Evolutionary conservation across 2,329 filamentous ascomycete genomes (phyloP), one percentile per base, ranked within the genome.

Genomic region (Nothophaeocryptopus gaeumannii): DNA sequence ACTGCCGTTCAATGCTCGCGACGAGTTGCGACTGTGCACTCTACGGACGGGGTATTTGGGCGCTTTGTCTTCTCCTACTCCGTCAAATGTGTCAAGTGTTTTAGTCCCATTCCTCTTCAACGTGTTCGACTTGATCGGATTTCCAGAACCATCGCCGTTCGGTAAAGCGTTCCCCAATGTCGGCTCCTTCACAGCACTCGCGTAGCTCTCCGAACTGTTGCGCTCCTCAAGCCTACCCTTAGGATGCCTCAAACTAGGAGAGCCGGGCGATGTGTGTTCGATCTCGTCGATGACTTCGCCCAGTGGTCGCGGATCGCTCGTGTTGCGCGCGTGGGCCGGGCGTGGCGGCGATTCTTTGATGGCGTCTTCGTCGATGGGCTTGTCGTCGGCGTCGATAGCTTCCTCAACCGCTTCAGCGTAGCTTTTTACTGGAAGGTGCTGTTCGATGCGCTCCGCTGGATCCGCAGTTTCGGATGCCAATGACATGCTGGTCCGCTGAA

Each of bases 371-470:
- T 60, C 52, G 38, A 58, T 40, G 5, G 56, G 50, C 7, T 49
- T 41, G 16, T 55, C 48, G n/a, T 53, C 46, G 11, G 52, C 41
- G 39, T 53, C 45, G 14, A 54, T 33, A 45, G 53, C 65, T 65
- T 56, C 51, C 37, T 63, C 54, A 14, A 68, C 67, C 30, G 72
- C 72, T 53, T 71, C 72, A 31, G 69, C 70, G 58, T 72, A 75
- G 40, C 70, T 71, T 58, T 74, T 76, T 52, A 69, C 70, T 13
- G 69, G 59, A 31, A 74, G 66, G 32, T 68, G 51, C 13, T 70
- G 65, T 34, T 67, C 61, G 32, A 67, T 59, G 45, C 72, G 70
- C 56, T 70, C 68, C 35, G 67, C 59, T 11, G 71, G 69, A 51
- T 63, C 64, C 36, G 71, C 67, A 16, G 71, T 72, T 58, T 74